Conservation (phyloP, 2,329 filamentous ascomycete species). For the Geosmithia putterillii region DNA sequence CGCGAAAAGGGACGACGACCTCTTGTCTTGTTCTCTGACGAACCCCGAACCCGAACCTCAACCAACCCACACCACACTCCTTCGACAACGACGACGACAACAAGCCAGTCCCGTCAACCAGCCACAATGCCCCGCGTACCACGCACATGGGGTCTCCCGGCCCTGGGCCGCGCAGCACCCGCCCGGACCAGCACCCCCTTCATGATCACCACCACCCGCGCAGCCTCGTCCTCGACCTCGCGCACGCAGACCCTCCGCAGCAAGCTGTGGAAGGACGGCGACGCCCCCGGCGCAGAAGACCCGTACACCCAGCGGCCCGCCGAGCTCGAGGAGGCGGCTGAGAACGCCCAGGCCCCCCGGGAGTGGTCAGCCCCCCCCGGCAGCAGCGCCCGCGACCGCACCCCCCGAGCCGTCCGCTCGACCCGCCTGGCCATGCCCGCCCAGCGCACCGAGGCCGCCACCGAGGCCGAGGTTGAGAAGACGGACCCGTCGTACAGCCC, state of each 20-base stretch:
- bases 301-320: constrained; percentile 22
- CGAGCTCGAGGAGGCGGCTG: constrained; percentile 1
- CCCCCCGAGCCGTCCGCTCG: constrained; percentile 10
- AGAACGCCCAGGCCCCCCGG: constrained; percentile 3
- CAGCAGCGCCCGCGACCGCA: constrained; percentile 6
- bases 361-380: constrained; percentile 6
- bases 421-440: constrained; percentile 20
- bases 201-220: constrained; percentile 6
- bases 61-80: background rate
- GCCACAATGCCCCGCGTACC: constrained; percentile 29
- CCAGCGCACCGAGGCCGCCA: constrained; percentile 16
- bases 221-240: constrained; percentile 21
- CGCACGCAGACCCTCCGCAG: constrained; percentile 18
- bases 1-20: too few species aligned
- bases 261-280: constrained; percentile 26
- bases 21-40: too few species aligned
- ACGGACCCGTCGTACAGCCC: constrained; percentile 29
- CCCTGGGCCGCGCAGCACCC: constrained; percentile 13
- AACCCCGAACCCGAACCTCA: too few species aligned
- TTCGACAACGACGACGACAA: background rate
- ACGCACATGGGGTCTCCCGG: constrained; percentile 19
- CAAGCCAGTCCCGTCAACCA: background rate
- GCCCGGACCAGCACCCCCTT: constrained; percentile 10
- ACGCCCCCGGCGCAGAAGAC: constrained; percentile 23
- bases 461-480: constrained; percentile 16